Base-by-base conservation (phyloP, 805 yeast genomes). In the Lipomyces yamadae region DNA sequence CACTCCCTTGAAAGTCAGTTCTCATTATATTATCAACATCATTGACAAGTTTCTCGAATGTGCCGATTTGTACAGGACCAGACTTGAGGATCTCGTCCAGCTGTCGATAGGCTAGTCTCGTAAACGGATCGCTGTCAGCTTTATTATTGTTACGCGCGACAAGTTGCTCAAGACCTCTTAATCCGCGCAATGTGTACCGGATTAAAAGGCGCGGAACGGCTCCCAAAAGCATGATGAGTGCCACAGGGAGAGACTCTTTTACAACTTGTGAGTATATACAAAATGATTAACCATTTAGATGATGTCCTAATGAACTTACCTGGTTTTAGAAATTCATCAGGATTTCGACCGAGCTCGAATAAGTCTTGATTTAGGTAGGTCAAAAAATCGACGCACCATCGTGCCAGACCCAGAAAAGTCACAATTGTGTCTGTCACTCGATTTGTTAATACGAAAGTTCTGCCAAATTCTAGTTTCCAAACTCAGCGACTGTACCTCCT, bases 301-400 rank as follows among this genome's bases (percentile, higher is more conserved):
- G 56, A 15, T 34, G 18, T 42, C 48, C 18, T 42, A n/a, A n/a
- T 42, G 34, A 7, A 52, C 7, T 29, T 74, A 72, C 52, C 82
- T 63, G 63, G 79, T 68, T 24, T 80, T 75, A 15, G 61, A 39
- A 32, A 62, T 13, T 62, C 56, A 6, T 70, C 70, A 1, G 71
- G 69, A 37, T 68, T 60, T 8, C 64, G 62, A 8, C 52, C 59
- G 3, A 70, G 62, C 55, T 63, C 68, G 15, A 63, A 76, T 64
- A 79, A 82, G 70, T 94, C 97, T 76, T 93, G 96, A 63, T 87
- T 85, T 53, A 91, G 75, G 69, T 85, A 86, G 0, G 88, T 85
- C 63, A 91, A 81, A 67, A 91, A 85, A 75, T 92, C 97, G 39
- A 91, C 84, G 71, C 91, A 84, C 97, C 98, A 94, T 72, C 91